These are phyloP conservation scores for Cyclocybe cylindracea DNA, from an alignment of 768 basidiomycete species.

Conservation along the genomic window DNA sequence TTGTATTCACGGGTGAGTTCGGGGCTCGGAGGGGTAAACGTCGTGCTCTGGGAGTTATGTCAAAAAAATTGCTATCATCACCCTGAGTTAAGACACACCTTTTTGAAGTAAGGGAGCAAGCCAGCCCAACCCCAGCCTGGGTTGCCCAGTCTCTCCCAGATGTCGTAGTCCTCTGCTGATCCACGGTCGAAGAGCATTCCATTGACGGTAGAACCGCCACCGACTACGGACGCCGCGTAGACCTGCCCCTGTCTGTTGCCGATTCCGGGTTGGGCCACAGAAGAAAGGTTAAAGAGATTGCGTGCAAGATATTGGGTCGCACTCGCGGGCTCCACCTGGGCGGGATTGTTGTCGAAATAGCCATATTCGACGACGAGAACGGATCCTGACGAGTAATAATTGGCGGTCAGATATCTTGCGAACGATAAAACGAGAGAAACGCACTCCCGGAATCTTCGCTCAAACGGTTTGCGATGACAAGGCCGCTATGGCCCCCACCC, in stretches of 20 bases:
- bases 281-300: conserved; percentile 2
- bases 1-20: conserved; percentile 8
- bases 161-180: conserved; percentile 10
- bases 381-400: neutral
- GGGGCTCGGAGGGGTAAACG: conserved; percentile 10
- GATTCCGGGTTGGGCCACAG: neutral
- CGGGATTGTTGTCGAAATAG: conserved; percentile 3
- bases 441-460: too few relatives aligned
- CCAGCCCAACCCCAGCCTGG: conserved; percentile 12
- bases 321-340: conserved; percentile 4
- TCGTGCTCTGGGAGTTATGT: neutral
- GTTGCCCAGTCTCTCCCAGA: conserved; percentile 12
- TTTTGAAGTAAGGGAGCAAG: conserved; percentile 9
- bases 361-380: conserved; percentile 11
- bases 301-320: neutral
- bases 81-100: neutral
- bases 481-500: too few relatives aligned
- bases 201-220: conserved; percentile 13
- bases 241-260: neutral
- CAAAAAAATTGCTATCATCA: neutral
- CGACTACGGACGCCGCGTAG: conserved; percentile 11
- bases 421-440: too few relatives aligned
- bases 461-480: too few relatives aligned
- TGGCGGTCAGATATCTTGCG: neutral
- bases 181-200: conserved; percentile 13